These are phyloP conservation scores for Cercospora sesami DNA, from an alignment of 2,329 filamentous ascomycete species.

Conservation along the genomic window DNA sequence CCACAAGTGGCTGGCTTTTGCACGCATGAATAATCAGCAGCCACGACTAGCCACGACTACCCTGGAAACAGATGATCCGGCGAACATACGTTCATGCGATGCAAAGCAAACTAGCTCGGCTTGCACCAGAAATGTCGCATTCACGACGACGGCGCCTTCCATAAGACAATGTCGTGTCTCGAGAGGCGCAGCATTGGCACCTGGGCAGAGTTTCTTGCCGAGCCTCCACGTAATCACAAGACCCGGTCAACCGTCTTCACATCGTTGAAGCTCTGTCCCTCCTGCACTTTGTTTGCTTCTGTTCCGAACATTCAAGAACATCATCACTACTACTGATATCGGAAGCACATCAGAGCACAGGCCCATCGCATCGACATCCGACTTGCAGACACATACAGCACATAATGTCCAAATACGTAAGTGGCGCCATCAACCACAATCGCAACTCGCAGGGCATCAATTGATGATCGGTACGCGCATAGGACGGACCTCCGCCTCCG, in stretches of 20 bases:
- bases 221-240: slow-evolving; percentile 8
- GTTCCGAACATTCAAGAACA: background rate
- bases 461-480: background rate
- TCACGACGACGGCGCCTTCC: background rate
- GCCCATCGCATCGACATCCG: background rate
- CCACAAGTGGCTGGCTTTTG: background rate
- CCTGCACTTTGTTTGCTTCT: slow-evolving; percentile 7
- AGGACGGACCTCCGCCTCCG: slow-evolving; percentile 27
- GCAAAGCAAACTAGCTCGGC: background rate
- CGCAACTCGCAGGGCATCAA: background rate
- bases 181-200: slow-evolving; percentile 3
- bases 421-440: slow-evolving; percentile 2
- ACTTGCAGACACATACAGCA: background rate
- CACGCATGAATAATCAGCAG: background rate
- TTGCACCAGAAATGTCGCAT: background rate
- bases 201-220: slow-evolving; percentile 4
- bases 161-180: background rate
- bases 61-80: background rate
- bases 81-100: background rate
- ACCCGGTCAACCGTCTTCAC: slow-evolving; percentile 3
- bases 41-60: background rate
- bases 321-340: background rate
- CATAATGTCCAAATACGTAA: slow-evolving; percentile 13
- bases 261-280: background rate
- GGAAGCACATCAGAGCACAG: background rate